These are phyloP conservation scores for Pisolithus microcarpus DNA, from an alignment of 768 basidiomycete species.

Conservation along the genomic window DNA sequence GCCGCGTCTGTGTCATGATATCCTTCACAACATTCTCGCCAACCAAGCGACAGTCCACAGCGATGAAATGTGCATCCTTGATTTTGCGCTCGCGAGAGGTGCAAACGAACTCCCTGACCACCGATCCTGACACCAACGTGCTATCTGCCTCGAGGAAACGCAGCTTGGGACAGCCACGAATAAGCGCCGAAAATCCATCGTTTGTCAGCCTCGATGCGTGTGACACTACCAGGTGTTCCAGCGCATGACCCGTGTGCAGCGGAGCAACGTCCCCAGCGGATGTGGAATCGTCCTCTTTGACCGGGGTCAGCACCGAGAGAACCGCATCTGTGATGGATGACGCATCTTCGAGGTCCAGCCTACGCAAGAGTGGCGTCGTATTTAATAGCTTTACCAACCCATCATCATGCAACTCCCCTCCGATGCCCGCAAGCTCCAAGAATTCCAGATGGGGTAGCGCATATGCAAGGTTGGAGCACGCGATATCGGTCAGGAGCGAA, in stretches of 20 bases:
- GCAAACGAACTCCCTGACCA: conserved; percentile 63
- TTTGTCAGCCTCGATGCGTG: conserved; percentile 58
- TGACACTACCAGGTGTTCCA: conserved; percentile 70
- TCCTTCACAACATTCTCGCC: conserved; percentile 59
- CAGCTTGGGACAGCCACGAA: conserved; percentile 56
- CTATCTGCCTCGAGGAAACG: conserved; percentile 71
- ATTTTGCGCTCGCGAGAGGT: conserved; percentile 41
- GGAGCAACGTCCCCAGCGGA: conserved; percentile 13
- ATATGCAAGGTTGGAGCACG: conserved; percentile 65
- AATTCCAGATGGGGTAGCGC: conserved; percentile 66
- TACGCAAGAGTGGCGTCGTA: conserved; percentile 63
- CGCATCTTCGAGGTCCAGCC: conserved; percentile 84
- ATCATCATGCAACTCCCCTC: conserved; percentile 57
- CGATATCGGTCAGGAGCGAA: conserved; percentile 61
- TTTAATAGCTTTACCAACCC: conserved; percentile 67
- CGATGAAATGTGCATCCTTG: conserved; percentile 51
- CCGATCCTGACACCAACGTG: conserved; percentile 57
- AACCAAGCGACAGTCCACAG: conserved; percentile 70
- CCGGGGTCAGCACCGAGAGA: conserved; percentile 57
- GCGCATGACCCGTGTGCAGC: conserved; percentile 51
- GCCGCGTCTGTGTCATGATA: conserved; percentile 49
- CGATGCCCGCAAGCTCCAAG: conserved; percentile 75
- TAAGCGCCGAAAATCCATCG: conserved; percentile 54
- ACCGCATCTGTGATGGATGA: conserved; percentile 64
- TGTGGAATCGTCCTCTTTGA: conserved; percentile 8